Evolutionary conservation across 179 eudicot species (phyloP).

Genomic region (Heliamphora ciliata): DNA sequence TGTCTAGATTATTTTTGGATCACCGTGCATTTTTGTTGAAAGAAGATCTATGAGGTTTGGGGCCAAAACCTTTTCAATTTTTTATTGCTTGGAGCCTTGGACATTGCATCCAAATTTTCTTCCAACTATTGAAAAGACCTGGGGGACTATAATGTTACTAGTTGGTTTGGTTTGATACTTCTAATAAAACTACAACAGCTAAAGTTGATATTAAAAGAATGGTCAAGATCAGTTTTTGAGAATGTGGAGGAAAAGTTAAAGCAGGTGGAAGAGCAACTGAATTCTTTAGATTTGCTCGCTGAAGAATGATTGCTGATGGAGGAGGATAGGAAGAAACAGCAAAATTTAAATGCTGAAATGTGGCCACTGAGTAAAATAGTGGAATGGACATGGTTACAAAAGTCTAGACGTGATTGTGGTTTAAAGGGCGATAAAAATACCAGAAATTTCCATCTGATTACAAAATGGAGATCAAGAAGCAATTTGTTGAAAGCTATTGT

Average conservation of each 20-base stretch:
- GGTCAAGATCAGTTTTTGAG: background rate
- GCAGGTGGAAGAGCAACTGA: background rate
- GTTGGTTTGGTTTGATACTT: background rate
- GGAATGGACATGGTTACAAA: background rate
- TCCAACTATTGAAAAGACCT: background rate
- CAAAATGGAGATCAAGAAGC: background rate
- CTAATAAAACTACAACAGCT: background rate
- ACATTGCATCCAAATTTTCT: background rate
- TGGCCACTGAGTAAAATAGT: background rate
- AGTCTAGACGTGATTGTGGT: background rate
- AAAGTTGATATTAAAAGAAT: background rate
- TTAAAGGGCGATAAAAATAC: background rate
- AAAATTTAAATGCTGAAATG: background rate
- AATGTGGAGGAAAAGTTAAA: background rate
- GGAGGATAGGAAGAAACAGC: background rate
- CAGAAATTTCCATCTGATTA: background rate
- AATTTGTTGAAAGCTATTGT: background rate
- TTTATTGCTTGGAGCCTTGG: background rate
- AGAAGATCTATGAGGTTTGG: background rate
- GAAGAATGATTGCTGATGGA: background rate
- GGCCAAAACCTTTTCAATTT: background rate
- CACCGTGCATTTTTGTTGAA: background rate
- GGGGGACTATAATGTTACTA: background rate
- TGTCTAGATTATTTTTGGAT: background rate
- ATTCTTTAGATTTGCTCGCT: background rate